Conservation (phyloP, 345 rosid species). For the Eucalyptus dawsonii region DNA sequence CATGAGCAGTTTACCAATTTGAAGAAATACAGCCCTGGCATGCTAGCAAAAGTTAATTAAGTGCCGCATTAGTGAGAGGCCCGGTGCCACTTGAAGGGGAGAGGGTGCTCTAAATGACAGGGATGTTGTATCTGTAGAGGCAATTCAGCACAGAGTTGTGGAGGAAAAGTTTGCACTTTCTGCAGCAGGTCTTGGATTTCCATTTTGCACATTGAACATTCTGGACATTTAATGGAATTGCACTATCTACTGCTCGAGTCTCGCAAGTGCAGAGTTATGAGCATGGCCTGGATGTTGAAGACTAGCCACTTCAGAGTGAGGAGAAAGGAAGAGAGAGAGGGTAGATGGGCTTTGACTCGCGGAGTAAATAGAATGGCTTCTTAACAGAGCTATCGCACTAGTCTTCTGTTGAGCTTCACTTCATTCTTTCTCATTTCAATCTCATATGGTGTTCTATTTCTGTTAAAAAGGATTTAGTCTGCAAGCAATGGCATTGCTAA, state of each 20-base stretch:
- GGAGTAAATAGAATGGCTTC: not conserved
- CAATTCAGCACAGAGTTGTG: not conserved
- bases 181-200: not conserved
- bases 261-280: not conserved
- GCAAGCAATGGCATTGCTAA: not conserved
- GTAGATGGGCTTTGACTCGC: not conserved
- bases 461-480: not conserved
- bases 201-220: not conserved
- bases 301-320: not conserved
- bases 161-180: not conserved
- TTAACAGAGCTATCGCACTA: not conserved
- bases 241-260: not conserved
- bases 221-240: not conserved
- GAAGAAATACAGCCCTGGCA: not conserved
- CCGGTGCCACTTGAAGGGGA: not conserved
- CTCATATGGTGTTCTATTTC: not conserved
- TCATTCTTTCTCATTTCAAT: not conserved
- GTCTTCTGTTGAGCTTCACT: not conserved
- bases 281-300: not conserved
- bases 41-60: not conserved
- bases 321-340: not conserved
- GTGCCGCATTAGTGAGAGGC: not conserved
- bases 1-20: not conserved
- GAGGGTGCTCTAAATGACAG: not conserved
- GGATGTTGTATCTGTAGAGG: not conserved